These are phyloP conservation scores for Datura wrightii DNA, from an alignment of 257 asterid genomes.

Conservation along the genomic window DNA sequence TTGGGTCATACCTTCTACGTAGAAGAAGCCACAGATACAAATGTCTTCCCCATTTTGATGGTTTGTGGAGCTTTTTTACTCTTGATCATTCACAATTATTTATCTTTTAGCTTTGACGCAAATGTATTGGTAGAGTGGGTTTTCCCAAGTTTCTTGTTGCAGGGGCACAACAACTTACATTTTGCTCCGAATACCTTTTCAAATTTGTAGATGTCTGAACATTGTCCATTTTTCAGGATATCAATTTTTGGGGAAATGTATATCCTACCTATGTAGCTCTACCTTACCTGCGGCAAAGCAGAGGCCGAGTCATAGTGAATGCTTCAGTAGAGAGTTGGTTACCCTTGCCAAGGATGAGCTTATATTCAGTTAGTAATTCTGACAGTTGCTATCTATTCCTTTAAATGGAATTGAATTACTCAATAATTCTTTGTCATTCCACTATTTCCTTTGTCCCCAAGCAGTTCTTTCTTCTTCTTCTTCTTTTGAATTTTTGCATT, in stretches of 20 bases:
- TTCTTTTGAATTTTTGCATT: background rate
- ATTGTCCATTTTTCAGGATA: constrained; percentile 57
- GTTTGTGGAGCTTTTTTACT: constrained; percentile 41
- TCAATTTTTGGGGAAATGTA: constrained; percentile 96
- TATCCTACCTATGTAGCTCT: constrained; percentile 90
- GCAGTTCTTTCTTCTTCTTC: too few species aligned
- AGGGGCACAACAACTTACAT: background rate
- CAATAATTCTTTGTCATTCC: background rate
- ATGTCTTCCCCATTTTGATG: constrained; percentile 78
- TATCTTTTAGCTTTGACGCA: background rate
- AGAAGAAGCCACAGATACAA: constrained; percentile 91
- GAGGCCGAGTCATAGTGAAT: constrained; percentile 78
- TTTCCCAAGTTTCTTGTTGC: background rate
- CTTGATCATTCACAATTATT: background rate
- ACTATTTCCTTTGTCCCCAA: background rate
- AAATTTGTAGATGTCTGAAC: background rate
- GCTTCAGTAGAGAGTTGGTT: constrained; percentile 92
- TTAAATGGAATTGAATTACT: background rate
- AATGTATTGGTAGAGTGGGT: background rate
- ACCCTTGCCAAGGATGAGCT: constrained; percentile 96
- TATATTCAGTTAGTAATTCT: constrained; percentile 69
- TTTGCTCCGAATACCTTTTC: background rate
- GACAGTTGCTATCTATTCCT: background rate
- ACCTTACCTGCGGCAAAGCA: constrained; percentile 72
- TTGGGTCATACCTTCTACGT: constrained; percentile 90